Evolutionary conservation across 78 protist genomes (phyloP).

Genomic region (Tieghemostelium lacteum): DNA sequence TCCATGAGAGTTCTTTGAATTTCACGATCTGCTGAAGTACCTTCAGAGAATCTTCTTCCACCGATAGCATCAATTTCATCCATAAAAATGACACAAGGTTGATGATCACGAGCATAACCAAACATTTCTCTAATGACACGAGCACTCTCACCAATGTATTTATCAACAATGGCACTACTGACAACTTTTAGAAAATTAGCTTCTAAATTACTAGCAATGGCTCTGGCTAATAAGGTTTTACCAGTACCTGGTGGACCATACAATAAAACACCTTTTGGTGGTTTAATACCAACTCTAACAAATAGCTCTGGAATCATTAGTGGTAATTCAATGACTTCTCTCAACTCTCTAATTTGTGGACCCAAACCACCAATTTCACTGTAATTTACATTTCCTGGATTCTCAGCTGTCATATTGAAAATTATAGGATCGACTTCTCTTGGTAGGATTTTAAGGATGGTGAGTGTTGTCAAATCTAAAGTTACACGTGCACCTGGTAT

Average conservation of each 20-base stretch:
- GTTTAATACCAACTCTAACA: slow-evolving; percentile 98
- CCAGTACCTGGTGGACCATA: slow-evolving; percentile 99
- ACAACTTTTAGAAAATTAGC: slow-evolving; percentile 99
- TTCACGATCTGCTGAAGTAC: slow-evolving; percentile 98
- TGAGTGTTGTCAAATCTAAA: slow-evolving; percentile 99
- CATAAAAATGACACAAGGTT: slow-evolving; percentile 99
- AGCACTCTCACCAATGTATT: slow-evolving; percentile 99
- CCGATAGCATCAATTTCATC: slow-evolving; percentile 99
- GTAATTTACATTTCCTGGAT: slow-evolving; percentile 91
- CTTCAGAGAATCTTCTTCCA: slow-evolving; percentile 97
- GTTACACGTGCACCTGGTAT: slow-evolving; percentile 97
- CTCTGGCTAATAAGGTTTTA: slow-evolving; percentile 99
- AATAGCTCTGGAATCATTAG: slow-evolving; percentile 99
- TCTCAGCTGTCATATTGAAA: slow-evolving; percentile 97
- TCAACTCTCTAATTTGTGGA: slow-evolving; percentile 97
- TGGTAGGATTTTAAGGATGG: slow-evolving; percentile 98
- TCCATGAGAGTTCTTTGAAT: slow-evolving; percentile 99
- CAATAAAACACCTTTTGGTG: slow-evolving; percentile 99
- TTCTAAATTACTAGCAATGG: slow-evolving; percentile 97
- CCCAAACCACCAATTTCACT: slow-evolving; percentile 96
- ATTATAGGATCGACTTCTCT: slow-evolving; percentile 99
- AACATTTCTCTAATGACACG: slow-evolving; percentile 99
- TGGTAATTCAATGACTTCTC: slow-evolving; percentile 99
- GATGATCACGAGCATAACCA: slow-evolving; percentile 96
- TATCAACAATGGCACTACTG: slow-evolving; percentile 98